phyloP scores from a whole-genome alignment of 2,329 filamentous ascomycete genomes.

The Venturia pyrina region DNA sequence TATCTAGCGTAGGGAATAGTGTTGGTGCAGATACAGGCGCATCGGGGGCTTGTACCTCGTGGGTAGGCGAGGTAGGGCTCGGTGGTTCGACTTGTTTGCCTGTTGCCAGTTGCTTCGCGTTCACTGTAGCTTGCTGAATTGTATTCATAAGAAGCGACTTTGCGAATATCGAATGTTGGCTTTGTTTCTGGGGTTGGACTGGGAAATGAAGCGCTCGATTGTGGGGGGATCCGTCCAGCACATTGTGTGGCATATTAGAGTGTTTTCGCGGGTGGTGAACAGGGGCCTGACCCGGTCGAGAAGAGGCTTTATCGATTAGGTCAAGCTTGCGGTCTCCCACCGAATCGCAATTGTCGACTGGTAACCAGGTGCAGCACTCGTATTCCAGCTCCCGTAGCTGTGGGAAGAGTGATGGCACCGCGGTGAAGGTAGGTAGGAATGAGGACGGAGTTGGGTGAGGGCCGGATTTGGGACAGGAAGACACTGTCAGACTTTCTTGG shows the following conservation, averaged over 20 bases:
- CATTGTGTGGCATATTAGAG: slow-evolving; percentile 10
- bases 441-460: background rate
- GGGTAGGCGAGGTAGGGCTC: background rate
- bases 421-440: background rate
- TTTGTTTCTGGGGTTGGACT: slow-evolving; percentile 17
- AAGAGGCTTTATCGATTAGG: background rate
- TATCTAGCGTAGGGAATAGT: slow-evolving; percentile 1
- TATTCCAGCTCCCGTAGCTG: background rate
- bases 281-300: background rate
- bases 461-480: background rate
- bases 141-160: slow-evolving; percentile 41
- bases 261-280: background rate
- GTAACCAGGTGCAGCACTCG: background rate
- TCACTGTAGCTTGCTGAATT: slow-evolving; percentile 14
- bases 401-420: background rate
- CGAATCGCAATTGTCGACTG: background rate
- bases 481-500: no score
- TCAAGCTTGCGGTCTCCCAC: background rate
- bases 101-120: slow-evolving; percentile 15
- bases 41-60: background rate
- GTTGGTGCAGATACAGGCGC: background rate
- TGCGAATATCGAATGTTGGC: slow-evolving; percentile 40
- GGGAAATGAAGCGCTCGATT: background rate
- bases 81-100: background rate
- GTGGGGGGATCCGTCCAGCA: background rate